Conservation (phyloP, 1,139 yeast genomes). For the Sugiyamaella japonica region DNA sequence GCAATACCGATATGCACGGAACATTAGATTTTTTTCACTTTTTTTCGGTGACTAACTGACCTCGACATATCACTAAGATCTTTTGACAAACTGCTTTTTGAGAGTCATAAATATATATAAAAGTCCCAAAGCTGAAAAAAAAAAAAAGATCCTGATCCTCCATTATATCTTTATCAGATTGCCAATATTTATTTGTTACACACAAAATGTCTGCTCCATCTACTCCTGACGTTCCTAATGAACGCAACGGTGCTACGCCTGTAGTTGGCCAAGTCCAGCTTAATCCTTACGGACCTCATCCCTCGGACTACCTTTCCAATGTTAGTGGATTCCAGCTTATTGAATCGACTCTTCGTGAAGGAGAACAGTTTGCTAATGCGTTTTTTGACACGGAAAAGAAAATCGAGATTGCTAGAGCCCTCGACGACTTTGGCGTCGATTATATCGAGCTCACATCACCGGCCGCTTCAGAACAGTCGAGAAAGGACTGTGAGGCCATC, state of each 20-base stretch:
- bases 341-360: conserved; percentile 95
- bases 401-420: conserved; percentile 95
- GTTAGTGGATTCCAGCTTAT: conserved; percentile 87
- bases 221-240: conserved; percentile 20
- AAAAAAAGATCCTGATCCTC: background rate
- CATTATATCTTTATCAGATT: background rate
- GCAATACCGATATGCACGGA: background rate
- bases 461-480: conserved; percentile 93
- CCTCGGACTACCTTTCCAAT: conserved; percentile 87
- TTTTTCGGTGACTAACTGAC: background rate
- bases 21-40: background rate
- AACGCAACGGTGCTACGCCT: conserved; percentile 25
- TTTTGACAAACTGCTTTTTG: background rate
- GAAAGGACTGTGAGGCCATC: conserved; percentile 94
- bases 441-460: conserved; percentile 97
- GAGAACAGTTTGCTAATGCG: conserved; percentile 98
- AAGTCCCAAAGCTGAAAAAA: background rate
- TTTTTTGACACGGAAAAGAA: conserved; percentile 93
- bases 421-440: conserved; percentile 97
- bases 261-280: conserved; percentile 25
- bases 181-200: background rate
- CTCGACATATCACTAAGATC: background rate
- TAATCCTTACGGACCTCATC: conserved; percentile 96
- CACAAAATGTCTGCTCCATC: background rate
- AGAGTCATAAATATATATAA: background rate